Conservation (phyloP, 257 asterid species). For the Voacanga thouarsii region DNA sequence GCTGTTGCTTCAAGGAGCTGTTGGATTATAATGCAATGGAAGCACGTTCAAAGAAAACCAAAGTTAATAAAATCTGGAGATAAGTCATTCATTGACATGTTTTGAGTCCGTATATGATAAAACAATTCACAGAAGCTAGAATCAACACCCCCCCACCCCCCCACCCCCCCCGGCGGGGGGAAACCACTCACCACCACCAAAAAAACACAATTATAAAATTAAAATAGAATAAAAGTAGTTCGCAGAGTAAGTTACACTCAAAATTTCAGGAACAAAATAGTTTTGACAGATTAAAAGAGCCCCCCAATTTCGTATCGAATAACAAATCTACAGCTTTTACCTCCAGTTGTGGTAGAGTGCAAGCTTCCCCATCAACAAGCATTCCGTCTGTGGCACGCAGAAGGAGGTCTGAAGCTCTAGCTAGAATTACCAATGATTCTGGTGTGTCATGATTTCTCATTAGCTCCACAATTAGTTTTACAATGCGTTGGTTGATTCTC, state of each 20-base stretch:
- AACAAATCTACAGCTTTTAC: conserved; percentile 30
- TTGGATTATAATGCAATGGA: conserved; percentile 20
- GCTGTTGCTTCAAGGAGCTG: conserved; percentile 96
- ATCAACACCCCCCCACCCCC: no score
- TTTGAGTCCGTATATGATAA: neutral
- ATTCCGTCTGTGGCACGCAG: conserved; percentile 97
- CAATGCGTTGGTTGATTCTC: conserved; percentile 89
- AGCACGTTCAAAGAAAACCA: neutral
- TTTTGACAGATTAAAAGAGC: neutral
- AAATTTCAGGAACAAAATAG: neutral
- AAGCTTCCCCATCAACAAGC: conserved; percentile 99
- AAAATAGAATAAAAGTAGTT: neutral
- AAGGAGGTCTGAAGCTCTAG: conserved; percentile 92
- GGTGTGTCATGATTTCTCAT: conserved; percentile 91
- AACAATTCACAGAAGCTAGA: neutral
- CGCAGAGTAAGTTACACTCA: neutral
- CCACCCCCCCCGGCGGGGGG: no score
- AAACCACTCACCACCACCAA: no score
- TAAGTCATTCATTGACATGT: neutral
- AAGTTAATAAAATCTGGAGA: neutral
- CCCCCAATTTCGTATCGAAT: neutral
- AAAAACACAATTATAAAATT: no score
- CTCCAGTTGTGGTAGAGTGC: conserved; percentile 98
- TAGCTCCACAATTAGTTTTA: conserved; percentile 83
- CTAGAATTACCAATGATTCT: conserved; percentile 78